Percentiles rank a stretch among this genome's conserved stretches.
Conservation (phyloP, 768 basidiomycete species). For the Chalciporus sphaerocephalus region DNA sequence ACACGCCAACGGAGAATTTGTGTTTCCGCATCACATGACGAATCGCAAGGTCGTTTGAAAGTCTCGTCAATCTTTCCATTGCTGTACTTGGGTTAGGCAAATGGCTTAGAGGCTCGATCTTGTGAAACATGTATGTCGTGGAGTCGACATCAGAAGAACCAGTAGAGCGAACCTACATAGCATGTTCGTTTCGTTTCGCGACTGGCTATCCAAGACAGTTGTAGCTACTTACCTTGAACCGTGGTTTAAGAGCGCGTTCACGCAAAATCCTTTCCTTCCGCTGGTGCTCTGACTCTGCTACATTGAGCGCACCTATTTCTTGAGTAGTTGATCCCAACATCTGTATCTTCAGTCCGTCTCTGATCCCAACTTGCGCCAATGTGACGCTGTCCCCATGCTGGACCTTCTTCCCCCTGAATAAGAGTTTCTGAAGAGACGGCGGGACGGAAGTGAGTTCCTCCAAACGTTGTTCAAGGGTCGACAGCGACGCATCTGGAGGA, state of each 20-base stretch:
- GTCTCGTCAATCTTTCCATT: slow-evolving; percentile 46
- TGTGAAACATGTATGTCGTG: slow-evolving; percentile 58
- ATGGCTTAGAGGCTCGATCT: slow-evolving; percentile 55
- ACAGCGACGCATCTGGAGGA: slow-evolving; percentile 48
- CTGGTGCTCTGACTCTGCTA: slow-evolving; percentile 54
- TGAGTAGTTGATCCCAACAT: slow-evolving; percentile 62
- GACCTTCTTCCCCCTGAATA: slow-evolving; percentile 64
- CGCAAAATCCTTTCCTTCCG: slow-evolving; percentile 54
- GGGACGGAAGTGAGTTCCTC: slow-evolving; percentile 67
- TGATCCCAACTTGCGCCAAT: slow-evolving; percentile 50
- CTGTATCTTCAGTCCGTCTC: slow-evolving; percentile 61
- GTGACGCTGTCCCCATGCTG: slow-evolving; percentile 29
- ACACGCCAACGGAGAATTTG: slow-evolving; percentile 58
- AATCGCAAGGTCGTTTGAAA: slow-evolving; percentile 70
- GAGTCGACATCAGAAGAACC: slow-evolving; percentile 37
- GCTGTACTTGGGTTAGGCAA: slow-evolving; percentile 62
- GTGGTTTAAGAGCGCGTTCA: slow-evolving; percentile 54
- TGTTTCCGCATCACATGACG: slow-evolving; percentile 67
- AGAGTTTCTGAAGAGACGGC: slow-evolving; percentile 60
- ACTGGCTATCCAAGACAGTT: not conserved
- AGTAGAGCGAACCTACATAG: slow-evolving; percentile 56
- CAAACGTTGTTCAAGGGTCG: slow-evolving; percentile 45
- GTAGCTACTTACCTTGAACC: slow-evolving; percentile 47
- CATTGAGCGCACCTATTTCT: slow-evolving; percentile 53
- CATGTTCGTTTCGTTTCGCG: not conserved